Percentiles rank a stretch among this genome's conserved stretches.
These are phyloP conservation scores for Phytophthora syringae DNA, from an alignment of 352 stramenopile genomes.

Conservation along the genomic window DNA sequence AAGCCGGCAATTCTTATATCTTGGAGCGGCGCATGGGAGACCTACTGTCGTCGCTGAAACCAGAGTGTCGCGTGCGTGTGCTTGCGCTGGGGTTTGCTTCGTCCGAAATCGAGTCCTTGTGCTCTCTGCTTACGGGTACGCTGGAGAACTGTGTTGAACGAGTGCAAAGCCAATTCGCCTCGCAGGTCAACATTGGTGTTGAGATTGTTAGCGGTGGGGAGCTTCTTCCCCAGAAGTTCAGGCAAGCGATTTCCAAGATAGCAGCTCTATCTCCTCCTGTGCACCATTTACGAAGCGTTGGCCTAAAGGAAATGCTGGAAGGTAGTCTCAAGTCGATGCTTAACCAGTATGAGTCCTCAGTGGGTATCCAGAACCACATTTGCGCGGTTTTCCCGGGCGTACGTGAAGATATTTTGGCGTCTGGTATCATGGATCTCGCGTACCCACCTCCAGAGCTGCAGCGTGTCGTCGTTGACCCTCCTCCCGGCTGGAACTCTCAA, in stretches of 20 bases:
- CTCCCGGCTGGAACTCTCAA: conserved; percentile 44
- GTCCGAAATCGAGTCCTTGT: conserved; percentile 29
- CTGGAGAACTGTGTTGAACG: conserved; percentile 41
- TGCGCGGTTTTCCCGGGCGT: conserved; percentile 26
- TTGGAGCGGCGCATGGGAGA: conserved; percentile 55
- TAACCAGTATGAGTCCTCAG: conserved; percentile 38
- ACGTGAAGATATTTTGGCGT: conserved; percentile 42
- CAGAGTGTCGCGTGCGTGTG: conserved; percentile 39
- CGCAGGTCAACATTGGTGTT: conserved; percentile 26
- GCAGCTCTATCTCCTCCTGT: conserved; percentile 32
- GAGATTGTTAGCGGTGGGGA: conserved; percentile 30
- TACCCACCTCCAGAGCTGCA: conserved; percentile 57
- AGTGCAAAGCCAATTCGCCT: conserved; percentile 27
- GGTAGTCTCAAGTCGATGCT: conserved; percentile 34
- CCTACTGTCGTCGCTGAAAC: conserved; percentile 41
- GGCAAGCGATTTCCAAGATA: conserved; percentile 35
- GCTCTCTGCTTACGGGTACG: conserved; percentile 20
- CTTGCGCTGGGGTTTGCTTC: conserved; percentile 52
- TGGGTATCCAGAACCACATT: conserved; percentile 40
- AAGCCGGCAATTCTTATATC: conserved; percentile 32
- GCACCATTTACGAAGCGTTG: conserved; percentile 33
- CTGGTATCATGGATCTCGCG: conserved; percentile 33
- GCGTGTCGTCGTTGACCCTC: conserved; percentile 35
- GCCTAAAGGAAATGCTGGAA: conserved; percentile 55
- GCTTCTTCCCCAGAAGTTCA: conserved; percentile 35